phyloP scores from a whole-genome alignment of 2,329 filamentous ascomycete genomes.

The Triangularia setosa region DNA sequence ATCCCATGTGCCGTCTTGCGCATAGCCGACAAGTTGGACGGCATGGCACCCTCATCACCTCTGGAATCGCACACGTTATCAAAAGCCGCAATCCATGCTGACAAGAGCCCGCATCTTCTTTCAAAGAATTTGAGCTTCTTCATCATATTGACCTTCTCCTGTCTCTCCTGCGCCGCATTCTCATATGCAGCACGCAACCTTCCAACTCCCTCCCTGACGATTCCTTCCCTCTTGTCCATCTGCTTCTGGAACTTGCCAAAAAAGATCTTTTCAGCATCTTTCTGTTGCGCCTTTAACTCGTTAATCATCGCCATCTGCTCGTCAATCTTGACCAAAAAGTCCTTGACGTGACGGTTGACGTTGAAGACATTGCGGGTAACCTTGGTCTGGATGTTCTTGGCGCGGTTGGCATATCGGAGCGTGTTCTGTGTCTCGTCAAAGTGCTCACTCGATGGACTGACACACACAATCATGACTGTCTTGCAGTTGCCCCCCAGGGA shows the following conservation, averaged over 20 bases:
- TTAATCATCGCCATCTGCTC: slow-evolving; percentile 98
- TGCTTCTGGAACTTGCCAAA: slow-evolving; percentile 91
- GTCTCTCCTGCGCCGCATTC: slow-evolving; percentile 70
- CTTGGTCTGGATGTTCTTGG: slow-evolving; percentile 99
- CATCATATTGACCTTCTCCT: slow-evolving; percentile 74
- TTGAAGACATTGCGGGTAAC: slow-evolving; percentile 99
- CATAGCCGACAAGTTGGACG: slow-evolving; percentile 67
- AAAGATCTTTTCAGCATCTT: slow-evolving; percentile 76
- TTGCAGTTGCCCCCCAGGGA: slow-evolving; percentile 96
- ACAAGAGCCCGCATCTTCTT: slow-evolving; percentile 79
- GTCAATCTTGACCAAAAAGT: slow-evolving; percentile 98
- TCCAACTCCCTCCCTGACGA: slow-evolving; percentile 72
- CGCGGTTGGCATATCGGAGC: slow-evolving; percentile 90
- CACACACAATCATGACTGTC: slow-evolving; percentile 99
- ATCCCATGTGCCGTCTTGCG: slow-evolving; percentile 87
- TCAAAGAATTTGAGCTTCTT: slow-evolving; percentile 80
- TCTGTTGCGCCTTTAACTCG: slow-evolving; percentile 88
- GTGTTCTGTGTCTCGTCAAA: slow-evolving; percentile 99
- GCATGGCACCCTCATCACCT: slow-evolving; percentile 64
- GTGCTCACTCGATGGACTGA: slow-evolving; percentile 92
- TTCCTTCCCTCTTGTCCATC: slow-evolving; percentile 73
- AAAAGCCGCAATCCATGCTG: slow-evolving; percentile 89
- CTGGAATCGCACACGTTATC: slow-evolving; percentile 73
- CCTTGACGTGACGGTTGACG: slow-evolving; percentile 97
- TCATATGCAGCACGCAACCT: slow-evolving; percentile 82